These are phyloP conservation scores for Candida boleticola DNA, from an alignment of 805 yeast species.

Conservation along the genomic window DNA sequence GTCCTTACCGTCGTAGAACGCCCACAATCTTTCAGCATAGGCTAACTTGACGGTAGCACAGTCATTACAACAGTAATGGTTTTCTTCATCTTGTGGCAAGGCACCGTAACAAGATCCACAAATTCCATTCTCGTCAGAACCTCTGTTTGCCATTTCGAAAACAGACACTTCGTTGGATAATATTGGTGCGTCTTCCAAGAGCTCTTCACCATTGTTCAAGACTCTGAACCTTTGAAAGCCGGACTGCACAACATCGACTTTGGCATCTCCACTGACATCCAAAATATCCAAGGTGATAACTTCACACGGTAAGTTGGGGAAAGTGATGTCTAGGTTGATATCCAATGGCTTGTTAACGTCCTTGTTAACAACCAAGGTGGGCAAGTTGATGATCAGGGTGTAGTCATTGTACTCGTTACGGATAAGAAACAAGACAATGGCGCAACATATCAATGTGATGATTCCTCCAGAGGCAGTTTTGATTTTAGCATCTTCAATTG, in stretches of 20 bases:
- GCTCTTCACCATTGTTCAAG: conserved; percentile 26
- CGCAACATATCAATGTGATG: conserved; percentile 69
- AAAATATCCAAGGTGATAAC: conserved; percentile 76
- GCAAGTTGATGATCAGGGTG: conserved; percentile 62
- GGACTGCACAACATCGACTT: conserved; percentile 64
- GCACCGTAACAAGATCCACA: conserved; percentile 96
- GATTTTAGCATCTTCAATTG: conserved; percentile 89
- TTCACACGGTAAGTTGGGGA: conserved; percentile 86
- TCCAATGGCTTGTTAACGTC: conserved; percentile 73
- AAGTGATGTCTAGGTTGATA: conserved; percentile 76
- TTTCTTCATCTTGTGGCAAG: conserved; percentile 47
- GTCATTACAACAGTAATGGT: conserved; percentile 70
- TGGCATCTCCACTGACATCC: conserved; percentile 86
- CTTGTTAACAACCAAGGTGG: conserved; percentile 87
- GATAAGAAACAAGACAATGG: conserved; percentile 60
- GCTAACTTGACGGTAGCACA: conserved; percentile 82
- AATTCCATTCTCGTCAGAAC: conserved; percentile 30
- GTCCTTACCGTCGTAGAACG: conserved; percentile 82
- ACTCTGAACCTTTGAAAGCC: conserved; percentile 74
- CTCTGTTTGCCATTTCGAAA: conserved; percentile 26
- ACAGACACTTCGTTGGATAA: conserved; percentile 24
- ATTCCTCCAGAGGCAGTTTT: conserved; percentile 89
- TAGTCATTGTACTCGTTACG: conserved; percentile 77
- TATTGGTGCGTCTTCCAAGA: conserved; percentile 25
- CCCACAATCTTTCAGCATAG: conserved; percentile 79